Evolutionary conservation across 371 early-diverging fungal genomes (phyloP).

Genomic region (Rhizopus arrhizus): DNA sequence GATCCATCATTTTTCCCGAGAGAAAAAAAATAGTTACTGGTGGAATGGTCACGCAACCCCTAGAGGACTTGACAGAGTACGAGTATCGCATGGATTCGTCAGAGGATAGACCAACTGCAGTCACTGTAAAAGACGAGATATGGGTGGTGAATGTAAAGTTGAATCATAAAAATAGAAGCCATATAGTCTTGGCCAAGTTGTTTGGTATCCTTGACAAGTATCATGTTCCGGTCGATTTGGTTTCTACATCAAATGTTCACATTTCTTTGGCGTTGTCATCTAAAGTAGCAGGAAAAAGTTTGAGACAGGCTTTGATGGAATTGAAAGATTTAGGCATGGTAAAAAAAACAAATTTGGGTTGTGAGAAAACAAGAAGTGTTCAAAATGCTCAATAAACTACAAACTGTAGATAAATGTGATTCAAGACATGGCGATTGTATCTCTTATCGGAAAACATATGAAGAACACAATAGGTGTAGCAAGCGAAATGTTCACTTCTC

Average conservation of each 20-base stretch:
- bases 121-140: constrained; percentile 95
- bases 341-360: neutral
- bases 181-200: constrained; percentile 94
- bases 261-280: constrained; percentile 94
- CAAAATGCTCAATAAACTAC: constrained; percentile 1
- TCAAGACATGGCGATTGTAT: constrained; percentile 89
- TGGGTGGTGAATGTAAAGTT: constrained; percentile 92
- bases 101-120: constrained; percentile 80
- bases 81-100: too few relatives aligned
- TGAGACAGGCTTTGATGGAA: constrained; percentile 68
- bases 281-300: constrained; percentile 58
- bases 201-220: constrained; percentile 85
- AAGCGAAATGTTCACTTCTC: constrained; percentile 89
- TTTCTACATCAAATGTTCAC: constrained; percentile 94
- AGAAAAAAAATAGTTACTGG: too few relatives aligned
- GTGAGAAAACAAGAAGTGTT: neutral
- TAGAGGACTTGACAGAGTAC: too few relatives aligned
- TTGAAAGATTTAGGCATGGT: constrained; percentile 73
- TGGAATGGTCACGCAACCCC: constrained; percentile 13
- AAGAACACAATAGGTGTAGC: constrained; percentile 92
- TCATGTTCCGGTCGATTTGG: constrained; percentile 92
- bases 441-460: constrained; percentile 95
- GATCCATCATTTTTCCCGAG: constrained; percentile 88
- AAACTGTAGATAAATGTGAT: constrained; percentile 63
- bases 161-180: constrained; percentile 89